These are phyloP conservation scores for Aplosporella prunicola DNA, from an alignment of 2,329 filamentous ascomycete species.

Conservation along the genomic window DNA sequence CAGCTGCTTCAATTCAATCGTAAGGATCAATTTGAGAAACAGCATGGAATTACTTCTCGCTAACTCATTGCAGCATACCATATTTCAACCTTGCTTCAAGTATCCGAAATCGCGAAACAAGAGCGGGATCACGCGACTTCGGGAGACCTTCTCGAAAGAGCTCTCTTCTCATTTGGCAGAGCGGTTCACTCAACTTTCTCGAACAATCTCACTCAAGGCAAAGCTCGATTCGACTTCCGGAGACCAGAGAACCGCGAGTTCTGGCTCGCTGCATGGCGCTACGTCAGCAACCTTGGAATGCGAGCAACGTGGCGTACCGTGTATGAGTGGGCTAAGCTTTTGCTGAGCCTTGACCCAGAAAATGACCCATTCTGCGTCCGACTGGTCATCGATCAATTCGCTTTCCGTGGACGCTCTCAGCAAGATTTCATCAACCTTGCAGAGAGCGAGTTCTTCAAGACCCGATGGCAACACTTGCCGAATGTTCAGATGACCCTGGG, in stretches of 20 bases:
- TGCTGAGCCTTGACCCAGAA: conserved; percentile 62
- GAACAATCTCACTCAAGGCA: conserved; percentile 64
- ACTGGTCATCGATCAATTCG: conserved; percentile 73
- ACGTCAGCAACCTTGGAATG: conserved; percentile 73
- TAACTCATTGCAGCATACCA: conserved; percentile 58
- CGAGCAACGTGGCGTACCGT: conserved; percentile 93
- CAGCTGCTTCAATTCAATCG: conserved; percentile 60
- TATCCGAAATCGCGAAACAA: conserved; percentile 84
- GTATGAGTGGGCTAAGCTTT: conserved; percentile 83
- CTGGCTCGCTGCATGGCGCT: conserved; percentile 82
- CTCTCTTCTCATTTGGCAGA: conserved; percentile 87
- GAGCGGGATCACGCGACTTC: conserved; percentile 81
- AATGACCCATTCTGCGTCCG: conserved; percentile 75
- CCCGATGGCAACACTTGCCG: conserved; percentile 45
- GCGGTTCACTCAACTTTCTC: conserved; percentile 77
- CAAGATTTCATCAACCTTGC: conserved; percentile 66
- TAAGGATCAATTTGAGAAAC: conserved; percentile 17
- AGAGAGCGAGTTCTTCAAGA: conserved; percentile 40
- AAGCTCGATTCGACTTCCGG: conserved; percentile 69
- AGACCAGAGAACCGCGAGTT: conserved; percentile 85
- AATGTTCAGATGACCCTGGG: conserved; percentile 69
- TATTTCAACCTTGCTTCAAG: conserved; percentile 85
- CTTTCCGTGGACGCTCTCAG: conserved; percentile 69
- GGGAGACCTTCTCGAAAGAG: conserved; percentile 79
- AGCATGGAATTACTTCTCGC: not conserved